A percentile compares a stretch with the other conserved stretches of the same genome.
Evolutionary conservation across 306 rosid species (phyloP).

Genomic region (Myrica gale): DNA sequence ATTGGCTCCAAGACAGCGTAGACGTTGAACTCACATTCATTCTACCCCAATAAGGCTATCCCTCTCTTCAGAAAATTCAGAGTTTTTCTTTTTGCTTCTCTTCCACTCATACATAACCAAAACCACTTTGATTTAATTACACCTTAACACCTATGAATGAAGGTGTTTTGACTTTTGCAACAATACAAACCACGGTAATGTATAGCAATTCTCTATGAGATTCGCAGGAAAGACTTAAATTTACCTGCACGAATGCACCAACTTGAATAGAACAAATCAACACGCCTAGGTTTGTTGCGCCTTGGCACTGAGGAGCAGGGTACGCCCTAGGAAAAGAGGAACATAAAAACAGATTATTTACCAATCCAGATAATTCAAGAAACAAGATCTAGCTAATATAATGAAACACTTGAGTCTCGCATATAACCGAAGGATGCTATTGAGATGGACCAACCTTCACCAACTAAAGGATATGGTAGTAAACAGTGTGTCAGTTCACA

Average conservation of each 20-base stretch:
- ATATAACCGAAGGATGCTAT: background rate
- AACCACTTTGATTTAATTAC: slow-evolving; percentile 4
- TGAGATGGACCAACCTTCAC: background rate
- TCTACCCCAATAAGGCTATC: slow-evolving; percentile 5
- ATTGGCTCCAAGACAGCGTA: slow-evolving; percentile 22
- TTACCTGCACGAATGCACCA: slow-evolving; percentile 71
- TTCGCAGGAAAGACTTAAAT: background rate
- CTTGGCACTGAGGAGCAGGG: slow-evolving; percentile 50
- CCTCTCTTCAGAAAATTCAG: slow-evolving; percentile 11
- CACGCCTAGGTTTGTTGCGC: slow-evolving; percentile 57
- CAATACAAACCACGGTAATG: background rate
- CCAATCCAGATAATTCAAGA: background rate
- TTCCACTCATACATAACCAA: slow-evolving; percentile 12
- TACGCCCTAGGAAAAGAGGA: slow-evolving; percentile 41
- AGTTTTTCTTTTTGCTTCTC: slow-evolving; percentile 11
- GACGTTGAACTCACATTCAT: background rate
- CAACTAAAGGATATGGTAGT: background rate
- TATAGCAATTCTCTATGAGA: background rate
- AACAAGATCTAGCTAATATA: background rate
- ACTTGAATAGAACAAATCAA: slow-evolving; percentile 59
- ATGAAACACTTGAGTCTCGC: background rate
- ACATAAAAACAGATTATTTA: slow-evolving; percentile 24
- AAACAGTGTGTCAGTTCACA: background rate
- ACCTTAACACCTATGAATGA: background rate
- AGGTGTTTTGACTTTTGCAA: slow-evolving; percentile 3